phyloP scores from a whole-genome alignment of 2,329 filamentous ascomycete genomes.

The Daldinia sp. region DNA sequence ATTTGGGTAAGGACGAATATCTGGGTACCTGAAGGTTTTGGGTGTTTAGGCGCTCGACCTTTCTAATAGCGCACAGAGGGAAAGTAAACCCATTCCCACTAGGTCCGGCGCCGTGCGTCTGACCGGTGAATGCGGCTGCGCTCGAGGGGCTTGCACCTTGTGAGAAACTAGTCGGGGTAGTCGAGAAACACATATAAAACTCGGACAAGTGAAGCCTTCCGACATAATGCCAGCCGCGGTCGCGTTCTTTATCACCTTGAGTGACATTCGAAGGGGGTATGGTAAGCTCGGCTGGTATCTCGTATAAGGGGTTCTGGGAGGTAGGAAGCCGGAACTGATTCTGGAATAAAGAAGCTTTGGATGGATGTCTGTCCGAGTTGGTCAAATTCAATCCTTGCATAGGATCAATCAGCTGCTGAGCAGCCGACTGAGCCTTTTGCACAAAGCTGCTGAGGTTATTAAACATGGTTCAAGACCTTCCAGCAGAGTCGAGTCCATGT shows the following conservation, averaged over 20 bases:
- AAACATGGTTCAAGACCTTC: constrained; percentile 59
- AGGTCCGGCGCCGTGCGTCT: constrained; percentile 91
- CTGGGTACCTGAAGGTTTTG: constrained; percentile 76
- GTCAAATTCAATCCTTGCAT: constrained; percentile 78
- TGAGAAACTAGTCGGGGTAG: constrained; percentile 86
- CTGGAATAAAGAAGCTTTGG: constrained; percentile 92
- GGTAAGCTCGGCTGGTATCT: constrained; percentile 95
- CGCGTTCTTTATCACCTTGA: constrained; percentile 74
- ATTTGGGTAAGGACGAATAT: not conserved
- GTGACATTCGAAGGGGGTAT: constrained; percentile 77
- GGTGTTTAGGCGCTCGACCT: constrained; percentile 92
- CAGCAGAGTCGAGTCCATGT: constrained; percentile 41
- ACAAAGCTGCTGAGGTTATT: constrained; percentile 79
- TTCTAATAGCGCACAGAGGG: constrained; percentile 87
- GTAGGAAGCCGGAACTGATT: constrained; percentile 95
- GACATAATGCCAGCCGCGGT: constrained; percentile 84
- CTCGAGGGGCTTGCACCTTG: constrained; percentile 80
- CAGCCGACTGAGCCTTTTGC: constrained; percentile 75
- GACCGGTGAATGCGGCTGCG: constrained; percentile 86
- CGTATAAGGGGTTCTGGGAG: constrained; percentile 90
- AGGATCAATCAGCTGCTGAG: constrained; percentile 92
- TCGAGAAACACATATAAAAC: constrained; percentile 95
- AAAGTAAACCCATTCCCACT: constrained; percentile 96
- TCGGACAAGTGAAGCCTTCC: constrained; percentile 95
- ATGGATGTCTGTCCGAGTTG: constrained; percentile 80